Percentiles rank a stretch among this genome's conserved stretches.
Conservation (phyloP, 345 rosid genomes). For the Psidium friedrichsthalianum region DNA sequence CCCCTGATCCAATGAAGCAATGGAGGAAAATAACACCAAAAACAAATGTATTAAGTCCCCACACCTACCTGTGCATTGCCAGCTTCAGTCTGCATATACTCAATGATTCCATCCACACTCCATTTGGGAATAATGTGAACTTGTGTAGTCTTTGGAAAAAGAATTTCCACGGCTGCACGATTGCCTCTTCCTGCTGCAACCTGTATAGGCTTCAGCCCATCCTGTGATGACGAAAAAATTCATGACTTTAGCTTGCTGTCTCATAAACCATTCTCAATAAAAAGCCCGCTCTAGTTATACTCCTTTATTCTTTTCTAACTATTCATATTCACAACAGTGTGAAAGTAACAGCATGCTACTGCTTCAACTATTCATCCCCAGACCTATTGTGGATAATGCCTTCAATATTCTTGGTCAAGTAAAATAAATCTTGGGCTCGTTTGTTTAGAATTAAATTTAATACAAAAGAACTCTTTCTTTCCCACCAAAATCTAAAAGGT, state of each 20-base stretch:
- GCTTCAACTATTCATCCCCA: not conserved
- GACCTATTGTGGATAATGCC: not conserved
- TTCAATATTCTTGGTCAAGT: not conserved
- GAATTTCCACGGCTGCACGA: conserved; percentile 55
- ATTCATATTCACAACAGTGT: not conserved
- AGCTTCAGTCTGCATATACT: conserved; percentile 42
- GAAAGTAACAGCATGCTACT: not conserved
- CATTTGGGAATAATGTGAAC: conserved; percentile 45
- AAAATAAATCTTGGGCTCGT: not conserved
- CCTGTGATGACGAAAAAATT: conserved; percentile 24
- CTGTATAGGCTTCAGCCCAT: conserved; percentile 68
- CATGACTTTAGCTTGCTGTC: not conserved
- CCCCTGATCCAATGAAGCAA: not conserved
- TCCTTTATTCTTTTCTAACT: no score
- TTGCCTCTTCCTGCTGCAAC: conserved; percentile 79
- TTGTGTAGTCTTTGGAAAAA: conserved; percentile 56
- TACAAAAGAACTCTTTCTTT: not conserved
- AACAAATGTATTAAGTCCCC: not conserved
- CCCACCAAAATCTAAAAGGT: not conserved
- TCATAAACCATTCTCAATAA: not conserved
- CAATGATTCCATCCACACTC: conserved; percentile 68
- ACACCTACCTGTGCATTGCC: conserved; percentile 41
- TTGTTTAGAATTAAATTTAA: not conserved
- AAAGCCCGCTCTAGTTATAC: not conserved
- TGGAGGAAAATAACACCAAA: not conserved